These are phyloP conservation scores for Cercophora samala DNA, from an alignment of 495 filamentous ascomycete genomes.

Conservation along the genomic window DNA sequence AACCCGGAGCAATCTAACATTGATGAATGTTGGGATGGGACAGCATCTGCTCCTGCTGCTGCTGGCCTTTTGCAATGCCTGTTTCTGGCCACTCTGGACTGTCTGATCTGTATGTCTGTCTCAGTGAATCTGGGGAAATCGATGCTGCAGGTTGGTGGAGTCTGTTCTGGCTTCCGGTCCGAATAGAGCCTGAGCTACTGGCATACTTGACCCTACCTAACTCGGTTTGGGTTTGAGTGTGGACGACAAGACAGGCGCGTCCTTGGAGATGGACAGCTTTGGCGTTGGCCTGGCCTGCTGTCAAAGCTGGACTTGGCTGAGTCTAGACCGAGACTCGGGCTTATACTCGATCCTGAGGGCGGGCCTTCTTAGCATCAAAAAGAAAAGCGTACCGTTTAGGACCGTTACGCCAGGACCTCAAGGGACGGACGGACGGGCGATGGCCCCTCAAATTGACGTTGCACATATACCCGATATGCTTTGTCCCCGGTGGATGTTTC, in stretches of 20 bases:
- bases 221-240: background rate
- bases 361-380: background rate
- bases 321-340: background rate
- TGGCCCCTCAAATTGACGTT: conserved; percentile 7
- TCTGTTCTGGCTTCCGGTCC: background rate
- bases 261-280: too few species aligned
- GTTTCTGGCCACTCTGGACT: background rate
- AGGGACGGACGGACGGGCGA: background rate
- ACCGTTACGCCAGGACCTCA: background rate
- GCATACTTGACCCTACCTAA: background rate
- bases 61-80: background rate
- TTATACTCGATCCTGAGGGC: background rate
- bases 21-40: conserved; percentile 8
- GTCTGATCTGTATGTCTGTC: background rate
- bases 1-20: conserved; percentile 9
- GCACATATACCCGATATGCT: conserved; percentile 29
- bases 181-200: background rate
- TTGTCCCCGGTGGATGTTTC: conserved; percentile 24
- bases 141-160: background rate
- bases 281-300: too few species aligned
- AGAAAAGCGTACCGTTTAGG: background rate
- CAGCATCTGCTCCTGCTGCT: conserved; percentile 9
- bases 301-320: background rate
- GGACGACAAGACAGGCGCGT: background rate
- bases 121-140: background rate